phyloP scores from a whole-genome alignment of 805 yeast species.

The Candida dendrica region DNA sequence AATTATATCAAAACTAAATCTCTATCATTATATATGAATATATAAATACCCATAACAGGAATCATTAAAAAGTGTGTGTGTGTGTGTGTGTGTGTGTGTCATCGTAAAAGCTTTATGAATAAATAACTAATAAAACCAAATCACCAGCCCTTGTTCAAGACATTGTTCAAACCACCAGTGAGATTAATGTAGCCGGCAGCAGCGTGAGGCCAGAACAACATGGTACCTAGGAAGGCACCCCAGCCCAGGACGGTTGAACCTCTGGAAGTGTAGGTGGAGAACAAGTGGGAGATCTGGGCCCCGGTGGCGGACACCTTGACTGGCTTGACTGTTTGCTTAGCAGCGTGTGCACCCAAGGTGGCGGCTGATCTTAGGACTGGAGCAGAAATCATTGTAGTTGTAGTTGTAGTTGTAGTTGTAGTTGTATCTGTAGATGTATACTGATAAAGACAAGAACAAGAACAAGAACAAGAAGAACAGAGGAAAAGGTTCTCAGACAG shows the following conservation, averaged over 20 bases:
- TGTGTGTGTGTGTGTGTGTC: too few relatives aligned
- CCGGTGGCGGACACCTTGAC: slow-evolving; percentile 13
- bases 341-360: slow-evolving; percentile 13
- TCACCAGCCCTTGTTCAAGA: neutral
- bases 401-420: neutral
- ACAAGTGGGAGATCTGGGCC: slow-evolving; percentile 7
- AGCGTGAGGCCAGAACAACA: slow-evolving; percentile 18
- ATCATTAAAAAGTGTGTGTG: too few relatives aligned
- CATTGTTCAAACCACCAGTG: slow-evolving; percentile 3
- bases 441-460: neutral
- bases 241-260: slow-evolving; percentile 16
- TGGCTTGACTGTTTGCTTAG: slow-evolving; percentile 13
- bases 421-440: slow-evolving; percentile 2
- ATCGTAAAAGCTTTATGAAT: too few relatives aligned
- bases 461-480: neutral
- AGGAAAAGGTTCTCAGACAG: too few relatives aligned
- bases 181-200: slow-evolving; percentile 6
- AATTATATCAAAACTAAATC: too few relatives aligned
- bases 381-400: slow-evolving; percentile 19
- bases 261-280: slow-evolving; percentile 2
- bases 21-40: too few relatives aligned
- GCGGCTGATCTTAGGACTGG: slow-evolving; percentile 19
- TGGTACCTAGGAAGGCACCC: slow-evolving; percentile 12
- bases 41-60: too few relatives aligned
- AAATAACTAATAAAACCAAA: too few relatives aligned